A percentile compares a stretch with the other conserved stretches of the same genome.
Evolutionary conservation across 2,329 filamentous ascomycete species (phyloP).

Genomic region (Fusarium clavum): DNA sequence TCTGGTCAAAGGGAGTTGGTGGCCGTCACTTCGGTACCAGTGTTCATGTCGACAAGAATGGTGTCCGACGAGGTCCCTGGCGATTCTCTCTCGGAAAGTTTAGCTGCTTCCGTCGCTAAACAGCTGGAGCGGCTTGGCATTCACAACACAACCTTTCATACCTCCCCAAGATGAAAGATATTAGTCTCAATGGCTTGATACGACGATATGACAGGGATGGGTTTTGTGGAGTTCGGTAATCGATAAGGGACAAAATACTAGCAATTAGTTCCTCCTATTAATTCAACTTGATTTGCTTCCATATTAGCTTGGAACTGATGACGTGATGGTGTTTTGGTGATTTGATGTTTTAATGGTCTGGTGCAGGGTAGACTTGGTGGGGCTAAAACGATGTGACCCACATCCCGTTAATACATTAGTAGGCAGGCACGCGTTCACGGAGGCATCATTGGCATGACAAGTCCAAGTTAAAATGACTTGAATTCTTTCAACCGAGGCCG

Average conservation of each 20-base stretch:
- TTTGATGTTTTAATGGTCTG: neutral
- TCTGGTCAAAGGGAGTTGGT: conserved; percentile 60
- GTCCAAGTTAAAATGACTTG: conserved; percentile 3
- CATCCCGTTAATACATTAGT: neutral
- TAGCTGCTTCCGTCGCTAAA: conserved; percentile 60
- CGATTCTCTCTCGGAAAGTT: conserved; percentile 62
- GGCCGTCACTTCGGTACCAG: conserved; percentile 63
- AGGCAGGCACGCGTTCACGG: conserved; percentile 27
- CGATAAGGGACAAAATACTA: neutral
- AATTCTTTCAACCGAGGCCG: neutral
- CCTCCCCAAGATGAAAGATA: neutral
- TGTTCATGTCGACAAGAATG: conserved; percentile 59
- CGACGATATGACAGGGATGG: conserved; percentile 27
- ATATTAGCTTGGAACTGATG: neutral
- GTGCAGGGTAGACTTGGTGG: conserved; percentile 23
- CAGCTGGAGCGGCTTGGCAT: neutral
- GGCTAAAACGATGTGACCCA: neutral
- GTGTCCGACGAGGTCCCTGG: conserved; percentile 63
- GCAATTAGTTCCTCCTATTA: conserved; percentile 2
- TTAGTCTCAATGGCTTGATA: neutral
- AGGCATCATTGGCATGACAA: conserved; percentile 8
- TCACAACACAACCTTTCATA: neutral
- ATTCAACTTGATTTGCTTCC: conserved; percentile 12
- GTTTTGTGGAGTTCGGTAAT: conserved; percentile 19
- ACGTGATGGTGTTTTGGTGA: neutral